Conservation (phyloP, 164 flowering plant genomes). For the Berberis vulgaris region DNA sequence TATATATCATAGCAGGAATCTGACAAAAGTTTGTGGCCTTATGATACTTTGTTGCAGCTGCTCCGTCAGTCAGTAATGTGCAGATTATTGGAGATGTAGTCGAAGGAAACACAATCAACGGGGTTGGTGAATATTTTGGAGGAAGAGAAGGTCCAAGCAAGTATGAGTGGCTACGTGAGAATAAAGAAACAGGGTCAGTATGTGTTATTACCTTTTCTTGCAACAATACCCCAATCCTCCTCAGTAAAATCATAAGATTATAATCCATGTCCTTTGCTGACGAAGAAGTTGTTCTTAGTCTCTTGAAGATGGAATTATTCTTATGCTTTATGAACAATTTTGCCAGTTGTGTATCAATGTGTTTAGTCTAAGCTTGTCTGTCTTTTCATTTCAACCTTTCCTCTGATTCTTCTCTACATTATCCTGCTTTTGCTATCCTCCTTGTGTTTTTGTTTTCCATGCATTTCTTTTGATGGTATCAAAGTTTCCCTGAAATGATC, state of each 20-base stretch:
- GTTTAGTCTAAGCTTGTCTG: too few relatives aligned
- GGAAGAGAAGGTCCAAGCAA: conserved; percentile 98
- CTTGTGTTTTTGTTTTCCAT: not conserved
- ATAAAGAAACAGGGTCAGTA: conserved; percentile 68
- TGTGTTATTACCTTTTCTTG: conserved; percentile 3
- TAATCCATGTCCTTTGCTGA: too few relatives aligned
- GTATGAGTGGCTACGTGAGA: conserved; percentile 88
- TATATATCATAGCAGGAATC: not conserved
- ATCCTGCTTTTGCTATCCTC: not conserved
- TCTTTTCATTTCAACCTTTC: too few relatives aligned
- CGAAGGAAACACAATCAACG: conserved; percentile 69
- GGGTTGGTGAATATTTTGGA: conserved; percentile 86
- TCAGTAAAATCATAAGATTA: too few relatives aligned
- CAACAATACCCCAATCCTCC: not conserved
- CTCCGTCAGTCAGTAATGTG: conserved; percentile 82
- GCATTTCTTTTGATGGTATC: not conserved
- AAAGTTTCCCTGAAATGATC: too few relatives aligned
- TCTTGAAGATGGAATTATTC: too few relatives aligned
- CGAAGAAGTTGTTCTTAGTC: too few relatives aligned
- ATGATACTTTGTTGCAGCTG: conserved; percentile 46
- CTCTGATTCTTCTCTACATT: too few relatives aligned
- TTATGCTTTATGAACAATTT: too few relatives aligned
- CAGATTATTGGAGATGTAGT: conserved; percentile 66
- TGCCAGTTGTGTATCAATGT: too few relatives aligned
- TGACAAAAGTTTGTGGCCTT: conserved; percentile 7